Conservation (phyloP, 352 stramenopile genomes). For the Hyaloperonospora brassicae region DNA sequence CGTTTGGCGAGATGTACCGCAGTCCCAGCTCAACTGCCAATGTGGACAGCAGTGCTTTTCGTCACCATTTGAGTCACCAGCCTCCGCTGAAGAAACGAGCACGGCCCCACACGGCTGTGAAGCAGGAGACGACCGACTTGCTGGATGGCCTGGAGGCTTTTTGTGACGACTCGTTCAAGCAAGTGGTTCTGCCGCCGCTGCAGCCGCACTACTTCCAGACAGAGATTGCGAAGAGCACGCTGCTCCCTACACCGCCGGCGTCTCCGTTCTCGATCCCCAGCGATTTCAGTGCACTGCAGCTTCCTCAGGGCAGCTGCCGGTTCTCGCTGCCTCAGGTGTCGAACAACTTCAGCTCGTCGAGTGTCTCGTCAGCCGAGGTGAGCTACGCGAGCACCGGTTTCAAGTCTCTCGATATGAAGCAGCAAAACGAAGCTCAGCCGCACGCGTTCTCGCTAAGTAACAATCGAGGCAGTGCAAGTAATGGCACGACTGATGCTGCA, state of each 20-base stretch:
- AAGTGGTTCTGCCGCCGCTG: conserved; percentile 40
- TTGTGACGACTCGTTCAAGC: conserved; percentile 38
- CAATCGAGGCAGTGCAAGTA: conserved; percentile 5
- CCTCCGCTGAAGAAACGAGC: conserved; percentile 49
- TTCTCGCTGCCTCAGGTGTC: conserved; percentile 15
- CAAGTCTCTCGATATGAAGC: conserved; percentile 26
- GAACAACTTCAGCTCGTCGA: conserved; percentile 8
- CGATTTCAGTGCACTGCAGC: conserved; percentile 11
- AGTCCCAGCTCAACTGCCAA: conserved; percentile 22
- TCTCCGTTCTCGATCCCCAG: conserved; percentile 19
- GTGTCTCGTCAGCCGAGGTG: conserved; percentile 5
- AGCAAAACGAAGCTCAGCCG: conserved; percentile 24
- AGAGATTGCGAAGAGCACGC: conserved; percentile 7
- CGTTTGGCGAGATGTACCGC: conserved; percentile 24
- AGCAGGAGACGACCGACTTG: conserved; percentile 16
- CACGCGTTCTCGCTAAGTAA: conserved; percentile 25
- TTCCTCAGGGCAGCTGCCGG: conserved; percentile 26
- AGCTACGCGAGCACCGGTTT: conserved; percentile 9
- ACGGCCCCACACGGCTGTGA: conserved; percentile 19
- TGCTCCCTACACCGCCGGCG: conserved; percentile 2
- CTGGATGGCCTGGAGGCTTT: conserved; percentile 46
- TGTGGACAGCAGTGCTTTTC: conserved; percentile 22
- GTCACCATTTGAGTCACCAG: conserved; percentile 33
- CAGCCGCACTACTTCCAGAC: conserved; percentile 38
- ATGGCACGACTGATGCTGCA: conserved; percentile 23